Conservation (phyloP, 2,329 filamentous ascomycete genomes). For the Trichoderma sp. region DNA sequence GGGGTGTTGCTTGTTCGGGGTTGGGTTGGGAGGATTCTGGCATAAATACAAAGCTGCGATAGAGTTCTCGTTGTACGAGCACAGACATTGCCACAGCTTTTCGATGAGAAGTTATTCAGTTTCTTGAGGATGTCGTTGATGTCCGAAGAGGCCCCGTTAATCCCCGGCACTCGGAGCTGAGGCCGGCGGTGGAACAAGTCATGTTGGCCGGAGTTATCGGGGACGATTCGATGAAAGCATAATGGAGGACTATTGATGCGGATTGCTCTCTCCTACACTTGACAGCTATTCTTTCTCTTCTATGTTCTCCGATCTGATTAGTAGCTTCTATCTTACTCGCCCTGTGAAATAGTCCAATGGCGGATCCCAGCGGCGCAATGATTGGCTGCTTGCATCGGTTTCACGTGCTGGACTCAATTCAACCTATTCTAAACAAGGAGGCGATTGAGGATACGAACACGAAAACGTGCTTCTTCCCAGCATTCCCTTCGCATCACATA, state of each 20-base stretch:
- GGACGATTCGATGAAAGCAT: neutral
- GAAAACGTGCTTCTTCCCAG: neutral
- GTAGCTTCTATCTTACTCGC: neutral
- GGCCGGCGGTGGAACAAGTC: neutral
- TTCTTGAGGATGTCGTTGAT: neutral
- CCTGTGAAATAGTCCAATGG: neutral
- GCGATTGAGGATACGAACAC: neutral
- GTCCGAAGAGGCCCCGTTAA: neutral
- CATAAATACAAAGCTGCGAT: neutral
- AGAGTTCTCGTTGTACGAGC: neutral
- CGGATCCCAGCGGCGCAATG: neutral
- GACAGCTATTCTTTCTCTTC: neutral
- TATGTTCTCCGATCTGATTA: neutral
- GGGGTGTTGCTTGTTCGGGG: neutral
- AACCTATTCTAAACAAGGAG: neutral
- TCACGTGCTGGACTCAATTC: neutral
- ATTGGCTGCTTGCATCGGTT: neutral
- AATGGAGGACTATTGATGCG: neutral
- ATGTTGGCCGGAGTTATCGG: neutral
- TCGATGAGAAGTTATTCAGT: neutral
- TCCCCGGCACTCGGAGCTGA: neutral
- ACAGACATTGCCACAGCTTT: neutral
- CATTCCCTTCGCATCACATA: neutral
- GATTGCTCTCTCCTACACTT: neutral
- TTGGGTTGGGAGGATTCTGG: neutral